phyloP scores from a whole-genome alignment of 73 alveolate genomes.

The Diophrys sp. region DNA sequence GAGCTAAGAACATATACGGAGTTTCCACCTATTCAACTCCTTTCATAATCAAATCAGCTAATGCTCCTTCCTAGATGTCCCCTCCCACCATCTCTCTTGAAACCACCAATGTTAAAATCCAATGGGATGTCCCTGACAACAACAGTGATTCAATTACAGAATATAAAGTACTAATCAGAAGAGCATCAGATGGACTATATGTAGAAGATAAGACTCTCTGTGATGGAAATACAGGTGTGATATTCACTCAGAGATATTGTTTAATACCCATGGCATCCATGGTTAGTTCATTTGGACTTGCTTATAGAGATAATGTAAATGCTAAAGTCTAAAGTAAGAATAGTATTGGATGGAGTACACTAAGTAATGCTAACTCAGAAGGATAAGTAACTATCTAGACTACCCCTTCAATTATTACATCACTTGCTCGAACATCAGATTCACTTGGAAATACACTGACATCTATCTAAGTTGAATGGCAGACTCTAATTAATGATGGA shows the following conservation, averaged over 20 bases:
- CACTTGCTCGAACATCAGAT: conserved; percentile 4
- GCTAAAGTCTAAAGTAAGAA: conserved; percentile 32
- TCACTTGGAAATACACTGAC: conserved; percentile 1
- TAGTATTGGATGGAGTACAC: conserved; percentile 15
- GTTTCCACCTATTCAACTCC: conserved; percentile 36
- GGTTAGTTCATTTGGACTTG: background rate
- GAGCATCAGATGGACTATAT: background rate
- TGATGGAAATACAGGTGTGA: too few species aligned
- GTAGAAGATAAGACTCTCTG: conserved; percentile 15
- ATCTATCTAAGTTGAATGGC: conserved; percentile 15
- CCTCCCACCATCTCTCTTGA: conserved; percentile 17
- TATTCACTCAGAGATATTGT: too few species aligned
- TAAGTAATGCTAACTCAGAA: conserved; percentile 2
- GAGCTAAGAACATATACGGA: conserved; percentile 50
- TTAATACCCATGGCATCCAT: conserved; percentile 28
- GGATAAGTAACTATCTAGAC: too few species aligned
- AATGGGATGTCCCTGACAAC: conserved; percentile 44
- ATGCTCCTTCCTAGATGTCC: conserved; percentile 26
- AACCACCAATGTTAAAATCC: conserved; percentile 26
- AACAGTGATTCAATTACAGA: conserved; percentile 23
- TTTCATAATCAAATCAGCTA: conserved; percentile 23
- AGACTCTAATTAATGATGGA: conserved; percentile 39
- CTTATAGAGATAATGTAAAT: background rate
- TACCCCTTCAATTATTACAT: too few species aligned
- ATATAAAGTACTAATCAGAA: conserved; percentile 20